A percentile compares a stretch with the other conserved stretches of the same genome.
phyloP scores from a whole-genome alignment of 257 asterid species.

The Nicotiana sylvestris region DNA sequence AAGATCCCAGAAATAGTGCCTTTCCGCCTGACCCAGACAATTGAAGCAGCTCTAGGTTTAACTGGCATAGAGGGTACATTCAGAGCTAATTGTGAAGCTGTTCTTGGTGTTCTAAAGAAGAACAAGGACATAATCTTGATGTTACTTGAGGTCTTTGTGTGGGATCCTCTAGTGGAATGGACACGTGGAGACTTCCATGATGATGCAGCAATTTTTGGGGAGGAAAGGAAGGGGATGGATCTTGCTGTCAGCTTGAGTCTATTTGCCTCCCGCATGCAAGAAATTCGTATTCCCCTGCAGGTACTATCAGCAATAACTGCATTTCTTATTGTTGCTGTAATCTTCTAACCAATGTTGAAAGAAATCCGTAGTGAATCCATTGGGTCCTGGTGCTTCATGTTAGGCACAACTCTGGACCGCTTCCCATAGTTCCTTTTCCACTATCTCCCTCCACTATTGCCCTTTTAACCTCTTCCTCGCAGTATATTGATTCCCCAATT shows the following conservation, averaged over 20 bases:
- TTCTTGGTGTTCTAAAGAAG: slow-evolving; percentile 80
- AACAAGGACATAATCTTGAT: slow-evolving; percentile 91
- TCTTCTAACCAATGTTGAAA: not conserved
- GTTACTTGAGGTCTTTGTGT: slow-evolving; percentile 87
- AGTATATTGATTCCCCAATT: not conserved
- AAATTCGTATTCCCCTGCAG: slow-evolving; percentile 96
- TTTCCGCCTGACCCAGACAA: slow-evolving; percentile 95
- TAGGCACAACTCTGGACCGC: not conserved
- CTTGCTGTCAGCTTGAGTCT: slow-evolving; percentile 98
- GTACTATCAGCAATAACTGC: slow-evolving; percentile 29
- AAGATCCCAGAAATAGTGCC: slow-evolving; percentile 99
- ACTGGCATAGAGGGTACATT: slow-evolving; percentile 96
- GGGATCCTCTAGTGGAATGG: slow-evolving; percentile 99
- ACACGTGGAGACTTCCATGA: slow-evolving; percentile 98
- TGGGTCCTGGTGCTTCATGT: not conserved
- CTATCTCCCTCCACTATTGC: not conserved
- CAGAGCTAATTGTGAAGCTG: slow-evolving; percentile 91
- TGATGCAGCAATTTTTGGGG: slow-evolving; percentile 97
- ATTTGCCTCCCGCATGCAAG: slow-evolving; percentile 97
- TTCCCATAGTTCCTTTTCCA: not conserved
- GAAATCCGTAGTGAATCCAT: not conserved
- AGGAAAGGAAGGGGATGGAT: slow-evolving; percentile 99
- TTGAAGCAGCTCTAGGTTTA: slow-evolving; percentile 92
- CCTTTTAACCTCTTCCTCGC: not conserved
- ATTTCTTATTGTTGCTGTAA: not conserved